Evolutionary conservation across 148 eudicot species (phyloP).

Genomic region (Persicaria tinctoria): DNA sequence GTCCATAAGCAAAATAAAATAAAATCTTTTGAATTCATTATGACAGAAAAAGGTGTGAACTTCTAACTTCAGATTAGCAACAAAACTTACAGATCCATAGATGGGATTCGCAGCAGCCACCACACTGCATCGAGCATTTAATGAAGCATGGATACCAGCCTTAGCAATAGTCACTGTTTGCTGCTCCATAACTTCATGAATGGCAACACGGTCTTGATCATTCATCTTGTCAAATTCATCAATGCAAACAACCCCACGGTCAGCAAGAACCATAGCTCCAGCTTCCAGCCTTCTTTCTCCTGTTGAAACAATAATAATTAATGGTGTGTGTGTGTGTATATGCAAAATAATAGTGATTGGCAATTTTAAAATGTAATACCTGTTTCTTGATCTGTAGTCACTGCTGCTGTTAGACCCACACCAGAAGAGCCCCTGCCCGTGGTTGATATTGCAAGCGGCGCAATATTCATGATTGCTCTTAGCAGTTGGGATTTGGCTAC

Average conservation of each 20-base stretch:
- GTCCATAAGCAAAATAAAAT: conserved; percentile 10
- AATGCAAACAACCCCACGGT: conserved; percentile 95
- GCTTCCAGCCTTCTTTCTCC: conserved; percentile 99
- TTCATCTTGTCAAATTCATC: conserved; percentile 99
- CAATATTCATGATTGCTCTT: conserved; percentile 96
- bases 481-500: conserved; percentile 97
- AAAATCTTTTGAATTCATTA: not conserved
- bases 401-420: conserved; percentile 99
- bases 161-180: conserved; percentile 99
- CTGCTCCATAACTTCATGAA: conserved; percentile 99
- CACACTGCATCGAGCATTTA: conserved; percentile 99
- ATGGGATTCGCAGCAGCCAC: conserved; percentile 99
- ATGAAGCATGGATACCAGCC: conserved; percentile 98
- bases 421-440: conserved; percentile 99
- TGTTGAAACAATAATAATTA: conserved; percentile 18
- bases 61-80: not conserved
- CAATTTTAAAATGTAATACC: conserved; percentile 32
- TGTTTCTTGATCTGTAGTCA: conserved; percentile 98
- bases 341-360: not conserved
- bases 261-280: conserved; percentile 99
- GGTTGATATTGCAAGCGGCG: conserved; percentile 96
- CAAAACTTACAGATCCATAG: conserved; percentile 84
- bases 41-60: not conserved
- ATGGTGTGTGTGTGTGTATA: not conserved
- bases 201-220: conserved; percentile 98